Evolutionary conservation across 352 stramenopile species (phyloP), one percentile per base, ranked within the genome.

Genomic region (Globisporangium paroecandrum): DNA sequence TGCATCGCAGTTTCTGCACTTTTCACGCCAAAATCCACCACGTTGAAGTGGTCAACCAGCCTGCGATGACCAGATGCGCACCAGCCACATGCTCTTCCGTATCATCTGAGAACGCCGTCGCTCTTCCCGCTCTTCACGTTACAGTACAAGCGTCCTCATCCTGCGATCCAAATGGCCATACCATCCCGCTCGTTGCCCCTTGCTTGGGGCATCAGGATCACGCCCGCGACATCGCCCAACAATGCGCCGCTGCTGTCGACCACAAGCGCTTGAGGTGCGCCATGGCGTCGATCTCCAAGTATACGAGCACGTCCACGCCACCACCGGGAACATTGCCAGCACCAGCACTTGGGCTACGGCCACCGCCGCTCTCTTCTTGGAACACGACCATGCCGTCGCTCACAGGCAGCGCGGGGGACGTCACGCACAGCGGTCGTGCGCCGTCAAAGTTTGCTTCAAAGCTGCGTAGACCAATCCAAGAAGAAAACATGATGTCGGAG

Each of bases 401-500:
- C n/a, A 72, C 46, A 1, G 62, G 27, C 10, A 69, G 8, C 0
- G 29, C 41, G 1, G 43, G 43, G 10, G 62, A 41, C 24, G 55
- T 49, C 36, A 64, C 68, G 9, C 56, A 60, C 15, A 64, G 13
- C 18, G 62, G 68, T 15, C n/a, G 29, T 7, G 32, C 56, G 4
- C n/a, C 68, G 34, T 47, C 41, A 47, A 72, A 72, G 24, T 65
- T 25, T n/a, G 47, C 55, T 10, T 66, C 53, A 32, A 66, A 36
- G 15, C 22, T 34, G 20, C 46, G 55, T 18, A 72, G 55, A 25
- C 49, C 49, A n/a, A 65, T 20, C 68, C 68, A 69, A 4, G 68
- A 69, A 6, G 68, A 66, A 22, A 69, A 65, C 41, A 72, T 24
- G 12, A 72, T 4, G 56, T 72, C 68, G n/a, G 57, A 25, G 56